Conservation (phyloP, 2,329 filamentous ascomycete genomes). For the Fusarium annulatum region DNA sequence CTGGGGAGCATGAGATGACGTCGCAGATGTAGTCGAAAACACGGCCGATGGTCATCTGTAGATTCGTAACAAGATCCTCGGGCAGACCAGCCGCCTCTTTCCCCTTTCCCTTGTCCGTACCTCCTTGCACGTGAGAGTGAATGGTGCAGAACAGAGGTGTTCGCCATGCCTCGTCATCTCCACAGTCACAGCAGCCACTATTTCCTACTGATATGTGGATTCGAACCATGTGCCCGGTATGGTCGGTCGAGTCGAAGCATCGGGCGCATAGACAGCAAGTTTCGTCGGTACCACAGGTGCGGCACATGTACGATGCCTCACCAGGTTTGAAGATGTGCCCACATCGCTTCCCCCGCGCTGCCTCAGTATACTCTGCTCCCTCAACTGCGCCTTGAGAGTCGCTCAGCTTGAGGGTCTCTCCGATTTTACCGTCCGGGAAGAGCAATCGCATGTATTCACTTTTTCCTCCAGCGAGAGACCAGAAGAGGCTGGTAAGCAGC, state of each 20-base stretch:
- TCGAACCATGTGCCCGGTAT: constrained; percentile 90
- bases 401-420: constrained; percentile 77
- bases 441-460: constrained; percentile 80
- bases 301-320: constrained; percentile 93
- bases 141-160: constrained; percentile 91
- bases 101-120: constrained; percentile 69
- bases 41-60: constrained; percentile 86
- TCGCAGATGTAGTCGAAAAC: constrained; percentile 96
- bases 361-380: constrained; percentile 93
- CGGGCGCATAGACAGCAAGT: constrained; percentile 94
- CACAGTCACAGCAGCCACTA: constrained; percentile 96
- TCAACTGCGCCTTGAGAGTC: constrained; percentile 93
- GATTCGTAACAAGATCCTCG: constrained; percentile 78
- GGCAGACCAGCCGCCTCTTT: constrained; percentile 71
- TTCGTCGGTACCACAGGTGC: constrained; percentile 93
- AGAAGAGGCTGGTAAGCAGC: constrained; percentile 84
- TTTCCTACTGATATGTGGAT: constrained; percentile 90
- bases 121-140: constrained; percentile 73
- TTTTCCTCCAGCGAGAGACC: constrained; percentile 81
- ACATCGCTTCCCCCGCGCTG: constrained; percentile 90
- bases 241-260: constrained; percentile 96
- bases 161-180: constrained; percentile 94
- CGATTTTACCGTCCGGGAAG: constrained; percentile 80
- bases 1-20: constrained; percentile 96
- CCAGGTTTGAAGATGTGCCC: constrained; percentile 97